Conservation (phyloP, 2,329 filamentous ascomycete genomes). For the Sarocladium strictum region DNA sequence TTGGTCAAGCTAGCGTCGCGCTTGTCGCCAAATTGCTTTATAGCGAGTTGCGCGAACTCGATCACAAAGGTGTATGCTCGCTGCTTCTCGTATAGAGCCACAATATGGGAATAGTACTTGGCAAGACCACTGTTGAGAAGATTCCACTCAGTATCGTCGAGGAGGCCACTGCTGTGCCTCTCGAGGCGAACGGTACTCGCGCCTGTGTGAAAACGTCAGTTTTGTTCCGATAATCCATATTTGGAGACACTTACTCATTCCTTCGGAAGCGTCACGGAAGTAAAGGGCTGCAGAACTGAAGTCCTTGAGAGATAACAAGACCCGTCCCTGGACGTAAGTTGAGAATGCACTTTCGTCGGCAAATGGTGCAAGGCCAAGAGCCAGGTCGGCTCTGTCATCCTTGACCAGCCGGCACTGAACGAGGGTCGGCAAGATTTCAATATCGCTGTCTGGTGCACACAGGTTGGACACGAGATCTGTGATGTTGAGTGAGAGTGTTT, state of each 20-base stretch:
- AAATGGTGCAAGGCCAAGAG: constrained; percentile 51
- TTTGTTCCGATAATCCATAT: constrained; percentile 17
- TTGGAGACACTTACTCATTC: constrained; percentile 59
- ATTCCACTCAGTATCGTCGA: constrained; percentile 70
- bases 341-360: constrained; percentile 53
- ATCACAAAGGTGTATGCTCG: constrained; percentile 75
- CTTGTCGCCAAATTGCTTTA: constrained; percentile 50
- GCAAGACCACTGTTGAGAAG: constrained; percentile 66
- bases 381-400: constrained; percentile 53
- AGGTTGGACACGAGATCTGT: constrained; percentile 62
- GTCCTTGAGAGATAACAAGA: constrained; percentile 68
- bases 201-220: constrained; percentile 34
- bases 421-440: constrained; percentile 55
- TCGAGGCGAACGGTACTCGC: constrained; percentile 39
- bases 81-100: constrained; percentile 72
- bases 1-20: constrained; percentile 37
- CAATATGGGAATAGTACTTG: constrained; percentile 81
- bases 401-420: constrained; percentile 59
- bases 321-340: constrained; percentile 79
- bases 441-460: constrained; percentile 59
- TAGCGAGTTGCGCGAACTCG: constrained; percentile 72
- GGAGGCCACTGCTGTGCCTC: constrained; percentile 57
- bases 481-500: constrained; percentile 47
- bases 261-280: constrained; percentile 79
- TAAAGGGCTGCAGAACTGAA: constrained; percentile 64